Evolutionary conservation across 2,329 filamentous ascomycete species (phyloP).

Genomic region (Cladorrhinum sp.): DNA sequence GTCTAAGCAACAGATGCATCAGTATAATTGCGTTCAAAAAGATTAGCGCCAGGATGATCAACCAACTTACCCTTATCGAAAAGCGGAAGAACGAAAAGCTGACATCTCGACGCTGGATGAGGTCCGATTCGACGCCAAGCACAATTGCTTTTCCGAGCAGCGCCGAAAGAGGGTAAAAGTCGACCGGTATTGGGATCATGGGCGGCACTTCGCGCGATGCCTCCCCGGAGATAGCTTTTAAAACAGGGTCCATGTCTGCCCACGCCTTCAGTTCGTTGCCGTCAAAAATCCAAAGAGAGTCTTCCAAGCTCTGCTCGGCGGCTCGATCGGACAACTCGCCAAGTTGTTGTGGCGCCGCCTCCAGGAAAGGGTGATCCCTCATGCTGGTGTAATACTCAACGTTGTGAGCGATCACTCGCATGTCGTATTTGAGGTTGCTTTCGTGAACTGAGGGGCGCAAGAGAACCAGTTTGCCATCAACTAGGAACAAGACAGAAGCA

Average conservation of each 20-base stretch:
- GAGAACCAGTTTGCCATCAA: slow-evolving; percentile 92
- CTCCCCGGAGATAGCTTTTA: slow-evolving; percentile 67
- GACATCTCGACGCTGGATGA: slow-evolving; percentile 89
- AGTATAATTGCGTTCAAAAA: neutral
- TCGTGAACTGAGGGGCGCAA: slow-evolving; percentile 82
- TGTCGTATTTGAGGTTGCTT: slow-evolving; percentile 91
- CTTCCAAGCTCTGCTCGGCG: slow-evolving; percentile 57
- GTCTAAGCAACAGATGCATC: slow-evolving; percentile 52
- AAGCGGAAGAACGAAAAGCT: slow-evolving; percentile 89
- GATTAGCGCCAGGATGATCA: too few relatives aligned
- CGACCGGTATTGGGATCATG: slow-evolving; percentile 75
- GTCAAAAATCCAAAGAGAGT: slow-evolving; percentile 94
- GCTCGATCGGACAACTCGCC: slow-evolving; percentile 23
- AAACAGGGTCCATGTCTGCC: slow-evolving; percentile 82
- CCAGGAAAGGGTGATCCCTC: slow-evolving; percentile 69
- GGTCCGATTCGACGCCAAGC: slow-evolving; percentile 84
- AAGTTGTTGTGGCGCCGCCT: slow-evolving; percentile 22
- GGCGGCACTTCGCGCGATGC: slow-evolving; percentile 66
- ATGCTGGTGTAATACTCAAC: slow-evolving; percentile 94
- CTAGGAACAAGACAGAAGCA: slow-evolving; percentile 91
- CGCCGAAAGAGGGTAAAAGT: slow-evolving; percentile 91
- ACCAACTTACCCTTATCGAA: slow-evolving; percentile 69
- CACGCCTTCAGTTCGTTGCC: slow-evolving; percentile 82
- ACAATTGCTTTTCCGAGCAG: slow-evolving; percentile 87
- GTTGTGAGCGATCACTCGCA: slow-evolving; percentile 93